Evolutionary conservation across 257 asterid species (phyloP).

Genomic region (Solanum chaucha): DNA sequence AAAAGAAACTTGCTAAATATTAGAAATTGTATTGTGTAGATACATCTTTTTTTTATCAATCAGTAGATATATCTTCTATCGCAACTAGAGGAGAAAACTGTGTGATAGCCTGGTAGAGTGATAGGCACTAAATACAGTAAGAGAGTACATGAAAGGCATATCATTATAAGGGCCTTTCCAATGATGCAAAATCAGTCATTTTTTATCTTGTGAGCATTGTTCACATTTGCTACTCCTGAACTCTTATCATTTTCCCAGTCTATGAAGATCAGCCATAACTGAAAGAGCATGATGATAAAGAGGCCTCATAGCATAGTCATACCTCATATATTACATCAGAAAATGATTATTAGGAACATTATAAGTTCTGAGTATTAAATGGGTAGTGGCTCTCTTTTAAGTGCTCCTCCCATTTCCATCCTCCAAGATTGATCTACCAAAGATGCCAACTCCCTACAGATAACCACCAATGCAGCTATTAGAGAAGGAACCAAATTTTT

Average conservation of each 20-base stretch:
- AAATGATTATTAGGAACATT: conserved; percentile 12
- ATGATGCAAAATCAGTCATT: background rate
- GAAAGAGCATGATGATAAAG: background rate
- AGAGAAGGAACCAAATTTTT: background rate
- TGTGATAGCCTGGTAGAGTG: background rate
- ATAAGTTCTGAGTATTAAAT: conserved; percentile 12
- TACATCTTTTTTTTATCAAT: background rate
- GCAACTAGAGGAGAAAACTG: background rate
- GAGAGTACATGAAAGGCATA: background rate
- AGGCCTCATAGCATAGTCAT: background rate
- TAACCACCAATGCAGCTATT: conserved; percentile 7
- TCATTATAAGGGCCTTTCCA: background rate
- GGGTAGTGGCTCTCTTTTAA: conserved; percentile 39
- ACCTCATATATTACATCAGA: conserved; percentile 25
- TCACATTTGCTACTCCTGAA: background rate
- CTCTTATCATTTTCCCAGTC: background rate
- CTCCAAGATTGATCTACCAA: conserved; percentile 88
- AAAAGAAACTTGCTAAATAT: background rate
- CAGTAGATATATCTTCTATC: background rate
- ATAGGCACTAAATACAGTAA: background rate
- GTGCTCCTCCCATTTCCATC: conserved; percentile 88
- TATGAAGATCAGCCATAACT: background rate
- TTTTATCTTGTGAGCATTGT: background rate
- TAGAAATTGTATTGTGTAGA: background rate
- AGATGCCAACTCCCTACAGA: conserved; percentile 69